These are phyloP conservation scores for Kluyveromyces marxianus DNA, from an alignment of 1,139 yeast species.

Conservation along the genomic window DNA sequence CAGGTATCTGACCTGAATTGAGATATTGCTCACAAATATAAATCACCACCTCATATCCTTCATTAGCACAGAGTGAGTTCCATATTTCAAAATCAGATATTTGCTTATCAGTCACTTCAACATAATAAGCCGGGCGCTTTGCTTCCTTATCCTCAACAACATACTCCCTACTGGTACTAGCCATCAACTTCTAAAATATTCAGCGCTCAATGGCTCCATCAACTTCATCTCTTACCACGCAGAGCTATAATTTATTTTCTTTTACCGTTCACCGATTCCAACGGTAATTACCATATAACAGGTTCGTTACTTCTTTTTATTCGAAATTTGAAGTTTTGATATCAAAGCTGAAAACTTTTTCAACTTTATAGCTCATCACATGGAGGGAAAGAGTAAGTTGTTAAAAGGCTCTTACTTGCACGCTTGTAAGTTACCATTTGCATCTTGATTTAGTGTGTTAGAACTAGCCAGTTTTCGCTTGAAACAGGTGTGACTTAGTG, in stretches of 20 bases:
- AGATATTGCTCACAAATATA: slow-evolving; percentile 20
- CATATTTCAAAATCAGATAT: slow-evolving; percentile 22
- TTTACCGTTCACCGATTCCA: not conserved
- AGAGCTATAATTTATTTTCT: not conserved
- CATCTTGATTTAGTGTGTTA: too few relatives aligned
- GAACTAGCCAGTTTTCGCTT: too few relatives aligned
- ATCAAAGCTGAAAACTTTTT: not conserved
- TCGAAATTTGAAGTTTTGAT: not conserved
- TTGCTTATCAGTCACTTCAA: slow-evolving; percentile 18
- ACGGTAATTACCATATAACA: too few relatives aligned
- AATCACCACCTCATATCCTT: slow-evolving; percentile 22
- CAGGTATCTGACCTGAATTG: slow-evolving; percentile 7
- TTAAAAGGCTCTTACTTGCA: too few relatives aligned
- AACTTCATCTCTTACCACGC: not conserved
- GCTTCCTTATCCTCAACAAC: slow-evolving; percentile 10
- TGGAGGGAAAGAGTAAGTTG: too few relatives aligned
- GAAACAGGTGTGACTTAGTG: too few relatives aligned
- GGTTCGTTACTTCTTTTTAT: too few relatives aligned
- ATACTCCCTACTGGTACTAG: slow-evolving; percentile 2
- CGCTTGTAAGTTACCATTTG: too few relatives aligned
- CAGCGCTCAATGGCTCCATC: not conserved
- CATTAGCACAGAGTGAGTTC: slow-evolving; percentile 24
- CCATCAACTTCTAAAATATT: slow-evolving; percentile 2
- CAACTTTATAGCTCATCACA: too few relatives aligned
- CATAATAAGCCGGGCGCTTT: slow-evolving; percentile 20